Base-by-base conservation (phyloP, 306 rosid species). In the Aeschynomene evenia region DNA sequence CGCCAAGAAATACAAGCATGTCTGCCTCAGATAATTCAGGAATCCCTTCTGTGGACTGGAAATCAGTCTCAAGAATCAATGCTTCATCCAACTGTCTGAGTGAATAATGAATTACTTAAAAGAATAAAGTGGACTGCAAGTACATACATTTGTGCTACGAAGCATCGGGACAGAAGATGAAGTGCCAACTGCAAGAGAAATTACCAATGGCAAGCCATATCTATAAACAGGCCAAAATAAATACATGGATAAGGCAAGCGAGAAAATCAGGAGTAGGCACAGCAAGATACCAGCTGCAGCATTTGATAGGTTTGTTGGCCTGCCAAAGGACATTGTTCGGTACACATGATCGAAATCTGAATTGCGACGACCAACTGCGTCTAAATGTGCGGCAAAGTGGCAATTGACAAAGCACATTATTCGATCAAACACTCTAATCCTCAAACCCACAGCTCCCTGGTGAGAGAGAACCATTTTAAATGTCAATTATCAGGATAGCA, bases 401-500 rank as follows among this genome's bases (percentile, higher is more conserved):
- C 98, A 94, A 83, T 90, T 94, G 45, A 94, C 89, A 76, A 90
- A 90, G 88, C 98, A 90, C 86, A 90, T 73, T 75, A 80, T 77
- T 71, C 88, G 84, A 72, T 75, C 92, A 71, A 84, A 94, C 75
- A 94, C 87, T 85, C 98, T 87, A 71, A 94, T 76, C 88, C 97
- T 85, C 84, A 94, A 81, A 76, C 92, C 98, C 82, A 94, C 98
- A 75, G 98, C 98, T 81, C 98, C 98, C 98, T 94, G 97, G 76
- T 66, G 63, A 80, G 86, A 80, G 86, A 85, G 43, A 81, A 70
- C 24, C 43, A 63, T 79, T 73, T 73, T 60, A 68, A 31, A 23
- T 42, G 83, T 83, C 78, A 84, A 67, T 73, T 61, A 24, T 73
- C 40, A 69, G 63, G 55, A 74, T 46, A 59, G 53, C 39, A 59